Evolutionary conservation across 108 stramenopile genomes (phyloP), one percentile per base, ranked within the genome.

Genomic region (Skeletonema grethae): DNA sequence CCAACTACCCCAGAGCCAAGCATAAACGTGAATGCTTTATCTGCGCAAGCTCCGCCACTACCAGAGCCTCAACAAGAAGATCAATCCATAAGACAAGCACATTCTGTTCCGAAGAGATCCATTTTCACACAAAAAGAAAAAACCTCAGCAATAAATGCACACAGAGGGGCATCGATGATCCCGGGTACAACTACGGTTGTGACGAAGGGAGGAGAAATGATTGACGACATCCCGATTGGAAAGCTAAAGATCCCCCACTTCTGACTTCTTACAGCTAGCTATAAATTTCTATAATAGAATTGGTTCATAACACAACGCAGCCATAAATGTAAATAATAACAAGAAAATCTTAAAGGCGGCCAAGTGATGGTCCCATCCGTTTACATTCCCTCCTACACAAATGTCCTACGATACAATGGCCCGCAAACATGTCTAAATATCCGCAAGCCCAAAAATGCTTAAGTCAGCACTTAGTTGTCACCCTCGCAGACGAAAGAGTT

Each of bases 401-500:
- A 53, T 60, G 34, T 38, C 57, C 36, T 28, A 22, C 22, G 28
- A 58, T 22, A 15, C 29, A 61, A 62, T 30, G 16, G 22, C 28
- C 70, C 48, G 60, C 43, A 70, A 43, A 22, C 13, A 56, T 66
- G 58, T 29, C 59, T 65, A 57, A 65, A 57, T 34, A 24, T 34
- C 62, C 56, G 10, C 31, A 25, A 18, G 38, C 15, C 43, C 25
- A 4, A 30, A 24, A 30, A 24, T 29, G 24, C 67, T 30, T 39
- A 18, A 62, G 48, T 65, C 71, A 72, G 12, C 39, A 15, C 30
- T 82, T 72, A 79, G 78, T 93, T 88, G 83, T 90, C 89, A 46
- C 87, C 88, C 48, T 87, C 90, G 70, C 93, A 95, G 2, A 87
- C 86, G 58, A 83, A 95, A 7, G 90, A 88, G 86, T 53, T 53